A percentile compares a stretch with the other conserved stretches of the same genome.
These are phyloP conservation scores for Thraustochytrium striatum DNA, from an alignment of 352 stramenopile species.

Conservation along the genomic window DNA sequence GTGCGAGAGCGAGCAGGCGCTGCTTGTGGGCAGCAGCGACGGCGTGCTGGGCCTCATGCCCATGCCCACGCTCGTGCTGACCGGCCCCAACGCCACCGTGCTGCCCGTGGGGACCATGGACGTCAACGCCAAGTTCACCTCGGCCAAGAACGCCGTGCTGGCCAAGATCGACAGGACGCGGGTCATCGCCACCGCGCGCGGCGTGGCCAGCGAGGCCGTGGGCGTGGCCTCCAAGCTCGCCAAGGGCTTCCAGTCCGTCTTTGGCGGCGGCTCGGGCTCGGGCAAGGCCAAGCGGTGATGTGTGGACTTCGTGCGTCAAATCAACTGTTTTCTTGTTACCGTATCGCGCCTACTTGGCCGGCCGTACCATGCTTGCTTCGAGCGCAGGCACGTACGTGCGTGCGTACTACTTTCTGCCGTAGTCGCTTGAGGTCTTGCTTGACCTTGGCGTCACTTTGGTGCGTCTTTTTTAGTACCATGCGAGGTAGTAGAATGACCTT, in stretches of 20 bases:
- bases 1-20: constrained; percentile 6
- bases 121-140: constrained; percentile 29
- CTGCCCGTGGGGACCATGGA: constrained; percentile 2
- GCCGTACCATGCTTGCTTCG: too few relatives aligned
- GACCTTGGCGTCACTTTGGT: too few relatives aligned
- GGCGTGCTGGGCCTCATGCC: constrained; percentile 2
- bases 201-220: constrained; percentile 20
- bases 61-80: constrained; percentile 6
- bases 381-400: too few relatives aligned
- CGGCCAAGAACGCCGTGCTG: constrained; percentile 28
- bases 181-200: constrained; percentile 23
- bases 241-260: constrained; percentile 16
- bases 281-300: too few relatives aligned
- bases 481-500: too few relatives aligned
- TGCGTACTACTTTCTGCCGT: too few relatives aligned
- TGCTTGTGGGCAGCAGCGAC: not conserved
- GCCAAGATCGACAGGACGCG: constrained; percentile 25
- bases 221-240: constrained; percentile 33
- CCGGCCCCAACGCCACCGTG: constrained; percentile 5
- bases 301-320: too few relatives aligned
- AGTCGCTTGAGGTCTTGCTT: too few relatives aligned
- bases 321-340: too few relatives aligned
- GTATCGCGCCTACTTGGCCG: too few relatives aligned
- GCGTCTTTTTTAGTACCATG: too few relatives aligned
- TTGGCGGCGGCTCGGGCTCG: constrained; percentile 25